Base-by-base conservation (phyloP, 306 rosid genomes). In the Myrica gale region DNA sequence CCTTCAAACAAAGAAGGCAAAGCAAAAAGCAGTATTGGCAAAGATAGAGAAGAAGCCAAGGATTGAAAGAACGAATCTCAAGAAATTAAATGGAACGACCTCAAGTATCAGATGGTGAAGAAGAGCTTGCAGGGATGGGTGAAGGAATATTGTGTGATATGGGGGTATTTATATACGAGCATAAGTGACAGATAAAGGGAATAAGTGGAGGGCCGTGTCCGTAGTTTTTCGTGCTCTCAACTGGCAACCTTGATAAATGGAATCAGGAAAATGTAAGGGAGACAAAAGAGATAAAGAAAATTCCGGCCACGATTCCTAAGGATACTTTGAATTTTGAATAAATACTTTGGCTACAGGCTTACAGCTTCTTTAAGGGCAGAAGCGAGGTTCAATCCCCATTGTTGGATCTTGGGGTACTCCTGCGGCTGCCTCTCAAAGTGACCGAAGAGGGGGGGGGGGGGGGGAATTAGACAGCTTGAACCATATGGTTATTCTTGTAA, bases 211-310 rank as follows among this genome's bases (percentile, higher is more conserved):
- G 86, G 86, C 72, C 67, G 87, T 84, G 90, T 77, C 86, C 55
- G 79, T 81, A 78, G 90, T 93, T 91, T 89, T 82, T 68, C 84
- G 87, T 88, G 85, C 81, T 85, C 83, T 85, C 71, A 81, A 84
- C 81, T 80, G 79, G 79, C 87, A 85, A 85, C 86, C 87, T 92
- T 87, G 96, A 90, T 90, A 88, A 90, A 84, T 85, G 91, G 87
- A 82, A 86, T 86, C 84, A 79, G 75, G 74, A 60, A 85, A 81
- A 82, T 67, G 81, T 77, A 79, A 90, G 79, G 90, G 80, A 74
- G 80, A 78, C 72, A 82, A 85, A 86, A 86, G 87, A 83, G 91
- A 85, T 79, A 82, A 76, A 82, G 71, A 72, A 81, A 62, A 62
- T 71, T 86, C 65, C 58, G 58, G 83, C 88, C 78, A 65, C 86